Conservation (phyloP, 164 flowering plant genomes). For the Magnolia changhungtana region DNA sequence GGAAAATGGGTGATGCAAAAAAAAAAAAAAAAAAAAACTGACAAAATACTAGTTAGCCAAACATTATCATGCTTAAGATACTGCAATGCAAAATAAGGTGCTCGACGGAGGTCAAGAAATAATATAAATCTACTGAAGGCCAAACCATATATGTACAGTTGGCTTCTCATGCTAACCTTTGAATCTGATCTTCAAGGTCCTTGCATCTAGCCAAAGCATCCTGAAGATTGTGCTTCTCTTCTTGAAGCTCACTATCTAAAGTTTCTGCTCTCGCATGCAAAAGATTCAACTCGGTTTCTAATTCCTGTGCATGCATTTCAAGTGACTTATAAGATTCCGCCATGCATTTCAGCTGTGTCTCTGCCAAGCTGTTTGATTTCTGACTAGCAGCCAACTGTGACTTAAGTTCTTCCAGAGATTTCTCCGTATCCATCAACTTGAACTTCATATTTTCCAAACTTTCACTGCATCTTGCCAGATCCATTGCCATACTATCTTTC, state of each 20-base stretch:
- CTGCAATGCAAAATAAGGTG: neutral
- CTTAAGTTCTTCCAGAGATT: constrained; percentile 58
- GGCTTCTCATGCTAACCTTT: constrained; percentile 50
- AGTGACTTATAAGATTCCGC: constrained; percentile 90
- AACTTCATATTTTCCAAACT: constrained; percentile 52
- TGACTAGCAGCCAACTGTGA: constrained; percentile 70
- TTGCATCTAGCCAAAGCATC: constrained; percentile 48
- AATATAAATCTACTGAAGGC: neutral
- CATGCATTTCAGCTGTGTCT: constrained; percentile 98
- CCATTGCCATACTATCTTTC: constrained; percentile 53
- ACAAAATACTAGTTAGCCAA: neutral
- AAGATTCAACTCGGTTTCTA: constrained; percentile 59
- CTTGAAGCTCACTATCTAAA: constrained; percentile 68
- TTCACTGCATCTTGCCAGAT: constrained; percentile 56
- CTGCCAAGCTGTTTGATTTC: constrained; percentile 76
- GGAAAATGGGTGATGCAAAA: neutral
- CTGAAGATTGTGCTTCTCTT: constrained; percentile 54
- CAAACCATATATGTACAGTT: neutral
- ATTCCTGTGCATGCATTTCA: constrained; percentile 65
- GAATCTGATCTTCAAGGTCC: constrained; percentile 42
- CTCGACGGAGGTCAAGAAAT: neutral
- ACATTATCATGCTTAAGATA: neutral
- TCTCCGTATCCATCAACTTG: constrained; percentile 67
- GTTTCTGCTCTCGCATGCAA: constrained; percentile 48
- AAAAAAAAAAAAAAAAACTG: neutral